These are phyloP conservation scores for Colletotrichum tanaceti DNA, from an alignment of 2,329 filamentous ascomycete genomes.

Conservation along the genomic window DNA sequence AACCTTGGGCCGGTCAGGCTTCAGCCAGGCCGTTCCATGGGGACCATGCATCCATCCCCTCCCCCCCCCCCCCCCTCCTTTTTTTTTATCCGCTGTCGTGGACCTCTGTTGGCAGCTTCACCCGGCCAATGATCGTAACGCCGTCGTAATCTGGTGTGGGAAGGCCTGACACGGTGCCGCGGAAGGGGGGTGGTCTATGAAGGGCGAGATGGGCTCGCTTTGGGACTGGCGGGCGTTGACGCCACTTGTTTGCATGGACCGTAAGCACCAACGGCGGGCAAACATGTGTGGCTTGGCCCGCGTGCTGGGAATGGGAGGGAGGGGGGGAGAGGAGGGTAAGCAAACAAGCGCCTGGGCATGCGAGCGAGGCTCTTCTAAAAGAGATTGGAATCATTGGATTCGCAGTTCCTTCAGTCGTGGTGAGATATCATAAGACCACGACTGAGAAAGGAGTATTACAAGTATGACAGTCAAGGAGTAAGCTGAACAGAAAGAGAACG, in stretches of 20 bases:
- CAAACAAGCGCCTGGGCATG: not conserved
- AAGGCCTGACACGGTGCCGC: not conserved
- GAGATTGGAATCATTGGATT: not conserved
- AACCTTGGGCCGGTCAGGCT: too few relatives aligned
- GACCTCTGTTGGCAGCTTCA: not conserved
- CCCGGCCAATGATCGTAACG: not conserved
- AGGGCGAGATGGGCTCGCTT: not conserved
- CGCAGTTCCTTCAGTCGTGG: not conserved
- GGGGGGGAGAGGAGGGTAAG: too few relatives aligned
- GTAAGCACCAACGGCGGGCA: not conserved
- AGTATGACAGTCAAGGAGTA: not conserved
- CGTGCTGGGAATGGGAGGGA: not conserved
- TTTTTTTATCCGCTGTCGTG: too few relatives aligned
- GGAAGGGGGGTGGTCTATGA: not conserved
- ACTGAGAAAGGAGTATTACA: not conserved
- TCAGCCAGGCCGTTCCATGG: not conserved
- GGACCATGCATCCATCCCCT: not conserved
- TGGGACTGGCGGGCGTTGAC: not conserved
- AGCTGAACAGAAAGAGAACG: too few relatives aligned
- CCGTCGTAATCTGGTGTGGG: not conserved
- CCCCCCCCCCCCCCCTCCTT: too few relatives aligned
- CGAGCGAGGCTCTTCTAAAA: not conserved
- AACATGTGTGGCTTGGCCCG: not conserved
- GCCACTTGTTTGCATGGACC: not conserved
- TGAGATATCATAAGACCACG: not conserved